phyloP scores from a whole-genome alignment of 2,329 filamentous ascomycete species.

The Exophiala lecanii-corni region DNA sequence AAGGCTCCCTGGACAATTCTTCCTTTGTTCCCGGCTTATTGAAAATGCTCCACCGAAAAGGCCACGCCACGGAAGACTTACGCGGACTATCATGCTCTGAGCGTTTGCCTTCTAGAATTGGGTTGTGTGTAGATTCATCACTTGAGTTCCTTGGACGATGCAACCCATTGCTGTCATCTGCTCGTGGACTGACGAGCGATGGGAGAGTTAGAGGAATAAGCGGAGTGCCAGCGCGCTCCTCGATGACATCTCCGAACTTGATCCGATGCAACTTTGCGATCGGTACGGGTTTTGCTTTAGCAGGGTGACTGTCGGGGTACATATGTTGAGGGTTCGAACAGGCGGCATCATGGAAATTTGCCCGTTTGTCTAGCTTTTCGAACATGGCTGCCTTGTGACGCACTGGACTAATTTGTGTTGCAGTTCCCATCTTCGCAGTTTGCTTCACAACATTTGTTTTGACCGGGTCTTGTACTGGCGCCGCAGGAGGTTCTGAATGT shows the following conservation, averaged over 20 bases:
- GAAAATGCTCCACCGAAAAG: slow-evolving; percentile 20
- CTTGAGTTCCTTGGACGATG: too few relatives aligned
- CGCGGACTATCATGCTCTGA: slow-evolving; percentile 3
- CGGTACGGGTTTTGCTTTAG: slow-evolving; percentile 1
- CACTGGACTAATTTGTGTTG: slow-evolving; percentile 17
- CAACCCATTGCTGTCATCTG: slow-evolving; percentile 7
- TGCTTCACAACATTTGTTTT: not conserved
- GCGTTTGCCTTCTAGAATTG: too few relatives aligned
- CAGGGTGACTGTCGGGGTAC: not conserved
- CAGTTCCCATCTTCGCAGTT: not conserved
- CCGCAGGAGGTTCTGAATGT: not conserved
- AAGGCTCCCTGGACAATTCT: too few relatives aligned
- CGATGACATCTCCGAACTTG: slow-evolving; percentile 18
- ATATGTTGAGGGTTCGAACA: slow-evolving; percentile 6
- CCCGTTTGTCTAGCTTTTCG: slow-evolving; percentile 16
- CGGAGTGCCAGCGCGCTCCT: slow-evolving; percentile 18
- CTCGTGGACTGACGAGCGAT: slow-evolving; percentile 12
- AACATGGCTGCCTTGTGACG: slow-evolving; percentile 22
- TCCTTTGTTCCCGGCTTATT: too few relatives aligned
- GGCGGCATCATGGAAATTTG: slow-evolving; percentile 5
- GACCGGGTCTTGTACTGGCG: too few relatives aligned
- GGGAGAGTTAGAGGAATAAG: slow-evolving; percentile 21
- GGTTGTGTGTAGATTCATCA: too few relatives aligned
- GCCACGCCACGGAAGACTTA: slow-evolving; percentile 17
- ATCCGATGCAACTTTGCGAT: slow-evolving; percentile 12